phyloP scores from a whole-genome alignment of 305 asterid species.

The Fraxinus nigra region DNA sequence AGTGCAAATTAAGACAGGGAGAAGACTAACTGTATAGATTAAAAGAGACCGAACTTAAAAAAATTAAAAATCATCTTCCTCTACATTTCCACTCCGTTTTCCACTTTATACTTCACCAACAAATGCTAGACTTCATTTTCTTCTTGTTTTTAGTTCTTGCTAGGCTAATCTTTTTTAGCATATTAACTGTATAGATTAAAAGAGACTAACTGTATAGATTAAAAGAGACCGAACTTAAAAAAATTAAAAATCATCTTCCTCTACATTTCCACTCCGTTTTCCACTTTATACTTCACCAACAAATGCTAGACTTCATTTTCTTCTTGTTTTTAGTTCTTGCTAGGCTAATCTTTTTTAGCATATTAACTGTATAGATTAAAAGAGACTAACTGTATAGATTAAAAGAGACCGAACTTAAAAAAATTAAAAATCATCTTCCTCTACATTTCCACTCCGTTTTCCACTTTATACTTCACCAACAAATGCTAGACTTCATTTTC shows the following conservation, averaged over 20 bases:
- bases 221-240: neutral
- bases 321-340: neutral
- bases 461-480: neutral
- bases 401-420: neutral
- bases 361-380: no score
- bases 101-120: neutral
- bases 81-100: neutral
- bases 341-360: neutral
- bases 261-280: neutral
- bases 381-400: neutral
- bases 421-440: neutral
- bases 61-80: neutral
- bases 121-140: conserved; percentile 4
- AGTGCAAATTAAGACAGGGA: neutral
- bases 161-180: neutral
- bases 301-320: conserved; percentile 4
- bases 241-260: neutral
- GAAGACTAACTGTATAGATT: neutral
- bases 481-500: conserved; percentile 4
- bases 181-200: no score
- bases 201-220: neutral
- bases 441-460: neutral
- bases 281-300: neutral
- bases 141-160: neutral
- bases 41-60: neutral